Evolutionary conservation across 2,329 filamentous ascomycete genomes (phyloP).

Genomic region (Nothopassalora personata): DNA sequence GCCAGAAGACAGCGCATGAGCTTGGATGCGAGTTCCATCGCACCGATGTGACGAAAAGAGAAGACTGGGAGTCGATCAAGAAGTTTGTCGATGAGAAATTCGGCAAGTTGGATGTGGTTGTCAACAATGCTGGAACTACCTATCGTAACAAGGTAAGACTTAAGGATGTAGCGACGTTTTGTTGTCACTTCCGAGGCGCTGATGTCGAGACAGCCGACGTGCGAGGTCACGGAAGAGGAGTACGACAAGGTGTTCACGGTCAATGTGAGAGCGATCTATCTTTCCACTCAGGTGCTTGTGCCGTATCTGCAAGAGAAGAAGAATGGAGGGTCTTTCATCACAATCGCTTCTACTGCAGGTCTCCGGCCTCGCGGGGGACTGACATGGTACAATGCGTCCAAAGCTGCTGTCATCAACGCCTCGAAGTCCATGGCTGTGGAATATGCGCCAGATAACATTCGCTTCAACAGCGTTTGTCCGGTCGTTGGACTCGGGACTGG

Average conservation of each 20-base stretch:
- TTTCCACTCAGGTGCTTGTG: constrained; percentile 55
- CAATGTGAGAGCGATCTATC: constrained; percentile 63
- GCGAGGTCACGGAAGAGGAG: constrained; percentile 59
- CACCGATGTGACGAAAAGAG: constrained; percentile 51
- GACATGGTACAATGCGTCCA: constrained; percentile 67
- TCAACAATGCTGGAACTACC: constrained; percentile 57
- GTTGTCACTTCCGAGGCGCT: not conserved
- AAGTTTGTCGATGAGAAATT: constrained; percentile 43
- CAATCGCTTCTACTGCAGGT: constrained; percentile 61
- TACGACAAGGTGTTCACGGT: constrained; percentile 63
- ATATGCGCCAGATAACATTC: constrained; percentile 65
- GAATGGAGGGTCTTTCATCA: constrained; percentile 57
- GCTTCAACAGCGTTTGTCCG: constrained; percentile 64
- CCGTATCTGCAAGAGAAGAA: constrained; percentile 56
- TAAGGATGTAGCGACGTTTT: not conserved
- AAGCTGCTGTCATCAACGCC: constrained; percentile 57
- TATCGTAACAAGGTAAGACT: constrained; percentile 56
- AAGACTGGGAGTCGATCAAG: constrained; percentile 51
- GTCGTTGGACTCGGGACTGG: constrained; percentile 32
- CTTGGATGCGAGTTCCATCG: constrained; percentile 41
- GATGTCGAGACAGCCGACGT: constrained; percentile 43
- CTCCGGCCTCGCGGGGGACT: constrained; percentile 57
- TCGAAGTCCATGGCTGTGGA: constrained; percentile 66
- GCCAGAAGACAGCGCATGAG: constrained; percentile 46
- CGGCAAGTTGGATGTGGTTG: constrained; percentile 52